Base-by-base conservation (phyloP, 1,284 basidiomycete genomes). In the Heterobasidion irregulare region DNA sequence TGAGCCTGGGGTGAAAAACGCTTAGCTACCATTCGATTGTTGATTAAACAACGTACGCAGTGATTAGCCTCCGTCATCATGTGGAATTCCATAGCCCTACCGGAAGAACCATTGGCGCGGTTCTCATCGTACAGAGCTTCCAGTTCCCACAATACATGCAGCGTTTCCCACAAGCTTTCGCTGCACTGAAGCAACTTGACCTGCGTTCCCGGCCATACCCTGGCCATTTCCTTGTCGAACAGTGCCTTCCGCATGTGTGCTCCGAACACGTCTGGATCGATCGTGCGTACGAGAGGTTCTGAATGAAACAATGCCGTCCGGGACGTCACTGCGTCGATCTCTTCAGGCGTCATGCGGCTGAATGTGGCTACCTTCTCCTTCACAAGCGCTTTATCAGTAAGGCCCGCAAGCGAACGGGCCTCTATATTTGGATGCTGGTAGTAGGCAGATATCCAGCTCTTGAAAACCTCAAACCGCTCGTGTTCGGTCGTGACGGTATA, bases 141-240 rank as follows among this genome's bases (percentile, higher is more conserved):
- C 26, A 50, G 9, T n/a, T n/a, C 49, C 49, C 49, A 50, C 18
- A 32, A 12, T 26, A 26, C 49, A 32, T 13, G 6, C n/a, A 50
- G 9, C 26, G 33, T 50, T 18, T 50, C 49, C 49, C 49, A 50
- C 49, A 50, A 12, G 32, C 49, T 50, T 5, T 36, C 12, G 12
- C 33, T 12, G 33, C 32, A 50, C 32, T n/a, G 3, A 9, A 50
- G 7, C 44, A 65, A 62, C 7, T 35, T 32, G 16, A 50, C 26
- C 26, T 13, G 8, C n/a, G 13, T 13, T 32, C 33, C n/a, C 4
- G 49, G 49, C 49, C 16, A 50, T n/a, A 50, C 13, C 32, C 13
- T 13, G 26, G 18, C 49, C 49, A 13, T 50, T 6, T 41, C 41
- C 18, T 43, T 41, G 10, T 52, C 34, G n/a, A 50, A 32, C 49